Base-by-base conservation (phyloP, 176 grass and related monocot genomes). In the Aegilops tauschii region DNA sequence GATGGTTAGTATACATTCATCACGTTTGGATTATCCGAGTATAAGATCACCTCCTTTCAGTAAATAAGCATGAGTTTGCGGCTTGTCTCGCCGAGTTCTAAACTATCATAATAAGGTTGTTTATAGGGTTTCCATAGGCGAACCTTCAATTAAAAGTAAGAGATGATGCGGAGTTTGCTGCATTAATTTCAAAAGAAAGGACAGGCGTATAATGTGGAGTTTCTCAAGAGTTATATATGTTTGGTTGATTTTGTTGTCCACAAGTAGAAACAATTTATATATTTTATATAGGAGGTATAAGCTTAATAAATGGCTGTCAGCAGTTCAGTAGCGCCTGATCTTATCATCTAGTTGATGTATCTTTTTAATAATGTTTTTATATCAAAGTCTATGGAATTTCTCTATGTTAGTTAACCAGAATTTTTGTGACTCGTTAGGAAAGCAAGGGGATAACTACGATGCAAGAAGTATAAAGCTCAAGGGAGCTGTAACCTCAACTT, bases 381-480 rank as follows among this genome's bases (percentile, higher is more conserved):
- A 70, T 50, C 18, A 25, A 66, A 32, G 34, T 72, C 28, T 80
- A 71, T 79, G 9, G 71, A 75, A 17, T 82, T 78, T 50, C 34
- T 77, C 11, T 68, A 69, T 73, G 62, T 69, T 75, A 34, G 77
- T 80, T 65, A 86, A 84, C 36, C 1, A 62, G 18, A 5, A 83
- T 86, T 4, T 73, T 83, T 68, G 35, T 66, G 39, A 69, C 58
- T 74, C 82, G 82, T 87, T 85, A 99, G 97, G 72, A 72, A 99
- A 99, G 86, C 97, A 87, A 88, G 90, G 85, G 83, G 94, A 94
- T 66, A 90, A 87, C 76, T 94, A 85, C 62, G 88, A 72, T 20
- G 71, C 91, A 86, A 86, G 52, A 83, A 79, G 82, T 86, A 74
- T 90, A 76, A 99, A 99, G 82, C 85, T 99, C 59, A 93, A 92